Conservation (phyloP, 2,329 filamentous ascomycete species). For the Laburnicola sp. region DNA sequence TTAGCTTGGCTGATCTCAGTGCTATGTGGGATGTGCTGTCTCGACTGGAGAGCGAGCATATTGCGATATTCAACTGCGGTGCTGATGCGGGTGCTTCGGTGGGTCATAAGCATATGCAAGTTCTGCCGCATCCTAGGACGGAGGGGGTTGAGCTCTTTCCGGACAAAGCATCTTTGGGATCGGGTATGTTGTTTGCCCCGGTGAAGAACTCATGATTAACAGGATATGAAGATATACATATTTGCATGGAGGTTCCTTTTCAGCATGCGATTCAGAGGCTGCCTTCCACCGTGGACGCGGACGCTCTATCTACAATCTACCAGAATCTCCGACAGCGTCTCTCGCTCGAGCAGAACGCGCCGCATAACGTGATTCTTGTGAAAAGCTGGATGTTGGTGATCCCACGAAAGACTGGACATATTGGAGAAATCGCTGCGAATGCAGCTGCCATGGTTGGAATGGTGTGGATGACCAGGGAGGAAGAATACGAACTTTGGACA, state of each 20-base stretch:
- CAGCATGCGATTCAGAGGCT: slow-evolving; percentile 4
- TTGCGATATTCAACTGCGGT: slow-evolving; percentile 11
- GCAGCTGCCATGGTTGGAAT: slow-evolving; percentile 9
- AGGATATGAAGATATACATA: background rate
- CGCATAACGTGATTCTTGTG: slow-evolving; percentile 5
- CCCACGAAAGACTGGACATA: background rate
- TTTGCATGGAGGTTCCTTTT: background rate
- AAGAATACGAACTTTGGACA: slow-evolving; percentile 7
- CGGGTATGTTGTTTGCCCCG: background rate
- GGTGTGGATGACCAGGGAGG: slow-evolving; percentile 6
- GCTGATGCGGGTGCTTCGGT: slow-evolving; percentile 5
- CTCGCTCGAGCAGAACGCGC: background rate
- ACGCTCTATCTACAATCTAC: background rate
- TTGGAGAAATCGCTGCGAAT: slow-evolving; percentile 6
- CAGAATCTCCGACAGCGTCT: background rate
- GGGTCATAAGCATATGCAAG: slow-evolving; percentile 10
- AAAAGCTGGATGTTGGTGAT: slow-evolving; percentile 8
- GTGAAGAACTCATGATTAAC: background rate
- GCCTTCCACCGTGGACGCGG: background rate
- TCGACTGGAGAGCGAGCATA: slow-evolving; percentile 1
- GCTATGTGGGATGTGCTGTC: slow-evolving; percentile 1
- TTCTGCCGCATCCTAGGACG: slow-evolving; percentile 2
- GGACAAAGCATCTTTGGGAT: background rate
- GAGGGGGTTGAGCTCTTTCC: slow-evolving; percentile 2
- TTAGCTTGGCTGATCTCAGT: slow-evolving; percentile 1